A percentile compares a stretch with the other conserved stretches of the same genome.
Conservation (phyloP, 73 alveolate genomes). For the Paraurostyla sp. region DNA sequence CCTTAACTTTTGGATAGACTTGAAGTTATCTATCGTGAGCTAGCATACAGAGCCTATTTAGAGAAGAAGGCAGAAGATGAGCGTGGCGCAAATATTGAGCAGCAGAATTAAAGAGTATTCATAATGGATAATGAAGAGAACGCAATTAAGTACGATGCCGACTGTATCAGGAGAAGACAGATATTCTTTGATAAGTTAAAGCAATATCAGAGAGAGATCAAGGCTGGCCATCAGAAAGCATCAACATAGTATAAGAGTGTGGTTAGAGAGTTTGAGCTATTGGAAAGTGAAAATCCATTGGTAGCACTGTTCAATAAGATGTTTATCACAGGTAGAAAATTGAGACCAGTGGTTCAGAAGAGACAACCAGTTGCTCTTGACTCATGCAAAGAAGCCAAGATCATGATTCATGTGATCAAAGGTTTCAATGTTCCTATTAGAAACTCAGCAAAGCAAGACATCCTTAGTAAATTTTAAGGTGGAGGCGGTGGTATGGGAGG, state of each 20-base stretch:
- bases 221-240: slow-evolving; percentile 63
- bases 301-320: slow-evolving; percentile 62
- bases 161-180: slow-evolving; percentile 53
- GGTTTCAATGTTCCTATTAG: slow-evolving; percentile 94
- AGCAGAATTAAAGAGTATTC: neutral
- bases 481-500: slow-evolving; percentile 58
- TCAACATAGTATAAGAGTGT: slow-evolving; percentile 53
- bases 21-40: slow-evolving; percentile 53
- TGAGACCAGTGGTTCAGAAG: slow-evolving; percentile 64
- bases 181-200: slow-evolving; percentile 47
- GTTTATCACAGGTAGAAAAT: slow-evolving; percentile 67
- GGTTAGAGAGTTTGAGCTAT: slow-evolving; percentile 63
- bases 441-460: slow-evolving; percentile 70
- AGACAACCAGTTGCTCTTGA: slow-evolving; percentile 60
- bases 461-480: slow-evolving; percentile 71
- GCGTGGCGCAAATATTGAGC: neutral
- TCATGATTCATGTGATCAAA: slow-evolving; percentile 85
- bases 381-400: slow-evolving; percentile 61
- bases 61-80: slow-evolving; percentile 51
- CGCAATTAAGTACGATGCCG: slow-evolving; percentile 50
- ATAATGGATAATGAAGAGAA: slow-evolving; percentile 10
- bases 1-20: slow-evolving; percentile 29
- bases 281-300: slow-evolving; percentile 55
- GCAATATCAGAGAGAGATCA: slow-evolving; percentile 55
- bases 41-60: slow-evolving; percentile 52